phyloP scores from a whole-genome alignment of 345 rosid genomes.

The Dimocarpus longan region DNA sequence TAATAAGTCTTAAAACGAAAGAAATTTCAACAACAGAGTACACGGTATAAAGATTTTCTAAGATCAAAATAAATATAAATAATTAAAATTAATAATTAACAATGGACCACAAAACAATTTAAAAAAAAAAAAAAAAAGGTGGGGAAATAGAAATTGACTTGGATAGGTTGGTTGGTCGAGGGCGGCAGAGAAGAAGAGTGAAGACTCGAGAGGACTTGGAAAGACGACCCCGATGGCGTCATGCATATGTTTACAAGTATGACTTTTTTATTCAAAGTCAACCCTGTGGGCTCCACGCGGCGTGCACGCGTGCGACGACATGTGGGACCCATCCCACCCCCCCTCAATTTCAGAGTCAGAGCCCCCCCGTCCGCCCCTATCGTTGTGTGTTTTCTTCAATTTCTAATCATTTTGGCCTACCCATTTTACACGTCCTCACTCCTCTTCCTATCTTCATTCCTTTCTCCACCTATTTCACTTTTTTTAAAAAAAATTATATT shows the following conservation, averaged over 20 bases:
- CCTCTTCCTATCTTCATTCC: background rate
- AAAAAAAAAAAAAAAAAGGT: background rate
- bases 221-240: constrained; percentile 23
- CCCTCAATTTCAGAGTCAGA: constrained; percentile 46
- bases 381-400: background rate
- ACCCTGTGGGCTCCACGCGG: constrained; percentile 53
- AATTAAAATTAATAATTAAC: background rate
- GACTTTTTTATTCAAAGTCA: constrained; percentile 35
- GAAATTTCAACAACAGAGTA: background rate
- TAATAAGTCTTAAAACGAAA: background rate
- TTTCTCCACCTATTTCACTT: too few relatives aligned
- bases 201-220: constrained; percentile 6
- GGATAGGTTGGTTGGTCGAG: constrained; percentile 1
- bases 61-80: background rate
- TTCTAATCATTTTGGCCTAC: constrained; percentile 22
- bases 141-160: constrained; percentile 41
- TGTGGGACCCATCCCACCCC: constrained; percentile 38
- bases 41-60: background rate
- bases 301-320: constrained; percentile 72
- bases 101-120: constrained; percentile 2
- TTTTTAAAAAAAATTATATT: too few relatives aligned
- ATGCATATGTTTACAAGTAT: constrained; percentile 12
- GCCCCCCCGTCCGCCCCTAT: constrained; percentile 18
- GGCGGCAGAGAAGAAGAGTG: constrained; percentile 27
- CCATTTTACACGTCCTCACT: constrained; percentile 10